Evolutionary conservation across 2,329 filamentous ascomycete genomes (phyloP), one percentile per base, ranked within the genome.

Genomic region (Cladobotryum mycophilum): DNA sequence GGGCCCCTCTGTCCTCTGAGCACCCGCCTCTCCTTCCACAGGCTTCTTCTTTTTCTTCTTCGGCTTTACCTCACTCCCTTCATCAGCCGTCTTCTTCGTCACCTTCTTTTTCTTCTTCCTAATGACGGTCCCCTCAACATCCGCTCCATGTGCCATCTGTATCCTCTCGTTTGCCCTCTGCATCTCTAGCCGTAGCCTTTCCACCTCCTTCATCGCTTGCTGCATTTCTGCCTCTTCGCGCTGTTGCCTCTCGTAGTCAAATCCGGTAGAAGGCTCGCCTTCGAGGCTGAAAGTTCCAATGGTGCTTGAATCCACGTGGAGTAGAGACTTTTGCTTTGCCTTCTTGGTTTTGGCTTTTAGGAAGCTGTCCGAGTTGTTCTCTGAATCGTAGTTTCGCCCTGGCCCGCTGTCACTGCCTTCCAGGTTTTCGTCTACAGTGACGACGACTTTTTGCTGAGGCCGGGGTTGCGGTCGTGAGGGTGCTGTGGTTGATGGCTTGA

Each of bases 191-290:
- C 93, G 78, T 53, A 95, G 72, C 47, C 84, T 78, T 71, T 97
- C 92, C 3, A 99, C 88, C 66, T 96, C 88, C 65, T 85, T 85
- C 75, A 96, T 83, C 8, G 92, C 93, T 61, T 82, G 83, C 41
- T 82, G 83, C 89, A 96, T 95, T 69, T 96, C 91, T 1, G 81
- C 83, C 53, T 96, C 90, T 62, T 95, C 89, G 14, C 80, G 81
- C 63, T 85, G 80, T 56, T 85, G 80, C 47, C 76, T 76, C 61
- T 89, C 86, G 46, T 82, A 76, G 51, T 87, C 81, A 44, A 79
- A 72, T 0, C 63, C 63, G 36, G 58, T 57, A 41, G 59, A 56
- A 5, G 70, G 65, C n/a, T 64, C 56, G 45, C 58, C 66, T 45
- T 85, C 81, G 1, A 96, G 78, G 41, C 80, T 86, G 41, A 96